phyloP scores from a whole-genome alignment of 257 asterid species.

The Capsicum baccatum region DNA sequence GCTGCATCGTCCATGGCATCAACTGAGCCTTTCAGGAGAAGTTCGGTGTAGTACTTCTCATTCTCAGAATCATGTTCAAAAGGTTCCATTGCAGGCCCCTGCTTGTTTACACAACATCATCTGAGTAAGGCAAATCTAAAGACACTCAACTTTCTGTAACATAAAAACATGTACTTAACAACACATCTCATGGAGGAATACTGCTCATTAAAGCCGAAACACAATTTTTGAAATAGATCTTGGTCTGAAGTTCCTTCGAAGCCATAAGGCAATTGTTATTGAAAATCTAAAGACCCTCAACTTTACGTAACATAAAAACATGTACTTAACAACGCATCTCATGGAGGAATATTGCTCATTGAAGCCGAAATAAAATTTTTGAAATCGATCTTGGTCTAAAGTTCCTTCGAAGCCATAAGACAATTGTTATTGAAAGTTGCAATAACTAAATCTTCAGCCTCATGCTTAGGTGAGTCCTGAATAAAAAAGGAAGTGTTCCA shows the following conservation, averaged over 20 bases:
- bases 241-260: not conserved
- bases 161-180: not conserved
- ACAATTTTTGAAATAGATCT: not conserved
- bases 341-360: too few species aligned
- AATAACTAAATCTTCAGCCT: not conserved
- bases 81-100: constrained; percentile 92
- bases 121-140: constrained; percentile 22
- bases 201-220: not conserved
- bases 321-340: too few species aligned
- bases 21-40: constrained; percentile 56
- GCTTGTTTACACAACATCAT: constrained; percentile 33
- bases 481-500: not conserved
- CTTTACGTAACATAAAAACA: too few species aligned
- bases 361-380: too few species aligned
- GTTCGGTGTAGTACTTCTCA: constrained; percentile 70
- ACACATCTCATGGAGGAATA: not conserved
- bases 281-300: not conserved
- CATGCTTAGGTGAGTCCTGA: constrained; percentile 22
- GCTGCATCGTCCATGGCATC: constrained; percentile 65
- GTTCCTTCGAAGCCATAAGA: too few species aligned
- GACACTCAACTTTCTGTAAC: not conserved
- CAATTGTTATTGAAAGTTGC: too few species aligned
- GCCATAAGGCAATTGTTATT: not conserved
- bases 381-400: too few species aligned
- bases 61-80: constrained; percentile 73